A percentile compares a stretch with the other conserved stretches of the same genome.
phyloP scores from a whole-genome alignment of 352 stramenopile genomes.

The Phytophthora pini region DNA sequence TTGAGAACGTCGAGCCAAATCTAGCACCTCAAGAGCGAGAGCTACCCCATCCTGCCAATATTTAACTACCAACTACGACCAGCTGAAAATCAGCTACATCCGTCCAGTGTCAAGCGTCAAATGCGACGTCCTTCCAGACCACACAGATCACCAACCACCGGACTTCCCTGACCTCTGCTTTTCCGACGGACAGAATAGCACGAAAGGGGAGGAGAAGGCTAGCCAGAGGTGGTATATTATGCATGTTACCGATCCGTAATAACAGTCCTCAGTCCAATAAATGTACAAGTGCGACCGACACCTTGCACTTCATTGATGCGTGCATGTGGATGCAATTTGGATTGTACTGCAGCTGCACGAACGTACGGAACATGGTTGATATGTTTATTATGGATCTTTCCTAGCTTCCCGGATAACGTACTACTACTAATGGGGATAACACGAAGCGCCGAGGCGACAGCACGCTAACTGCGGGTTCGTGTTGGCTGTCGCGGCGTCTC shows the following conservation, averaged over 20 bases:
- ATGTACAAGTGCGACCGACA: constrained; percentile 18
- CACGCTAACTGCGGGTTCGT: constrained; percentile 26
- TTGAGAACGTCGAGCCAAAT: neutral
- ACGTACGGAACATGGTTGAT: constrained; percentile 20
- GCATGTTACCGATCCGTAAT: neutral
- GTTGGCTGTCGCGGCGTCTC: constrained; percentile 7
- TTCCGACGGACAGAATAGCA: constrained; percentile 25
- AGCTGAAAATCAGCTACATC: constrained; percentile 28
- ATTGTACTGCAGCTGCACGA: neutral
- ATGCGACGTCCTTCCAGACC: constrained; percentile 6
- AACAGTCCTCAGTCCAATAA: constrained; percentile 8
- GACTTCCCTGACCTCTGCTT: constrained; percentile 17
- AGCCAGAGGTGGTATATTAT: constrained; percentile 17
- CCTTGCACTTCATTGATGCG: neutral
- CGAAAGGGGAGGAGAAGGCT: constrained; percentile 5
- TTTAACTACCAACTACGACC: constrained; percentile 20
- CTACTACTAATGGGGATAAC: constrained; percentile 27
- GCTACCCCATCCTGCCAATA: constrained; percentile 15
- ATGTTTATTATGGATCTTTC: constrained; percentile 41
- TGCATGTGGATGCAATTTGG: neutral
- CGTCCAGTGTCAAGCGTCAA: neutral
- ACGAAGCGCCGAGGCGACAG: constrained; percentile 25
- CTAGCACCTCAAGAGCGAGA: constrained; percentile 3
- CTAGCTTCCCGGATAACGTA: constrained; percentile 20
- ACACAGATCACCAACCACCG: constrained; percentile 20